These are phyloP conservation scores for Aurantiochytrium sp. DNA, from an alignment of 108 stramenopile species.

Conservation along the genomic window DNA sequence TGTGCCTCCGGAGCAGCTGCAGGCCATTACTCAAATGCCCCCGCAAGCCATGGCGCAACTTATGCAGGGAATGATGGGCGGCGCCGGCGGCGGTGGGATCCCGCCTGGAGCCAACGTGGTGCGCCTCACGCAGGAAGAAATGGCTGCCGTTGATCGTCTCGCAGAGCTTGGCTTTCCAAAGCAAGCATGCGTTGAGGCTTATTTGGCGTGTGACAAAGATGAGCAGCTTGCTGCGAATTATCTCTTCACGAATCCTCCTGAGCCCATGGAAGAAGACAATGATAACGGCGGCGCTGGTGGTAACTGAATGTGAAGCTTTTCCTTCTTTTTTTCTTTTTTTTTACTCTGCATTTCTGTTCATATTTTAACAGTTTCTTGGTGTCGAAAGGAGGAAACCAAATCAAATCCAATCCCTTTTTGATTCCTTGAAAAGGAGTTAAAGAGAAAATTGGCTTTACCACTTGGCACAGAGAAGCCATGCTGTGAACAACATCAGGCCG, in stretches of 20 bases:
- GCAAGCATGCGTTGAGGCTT: constrained; percentile 85
- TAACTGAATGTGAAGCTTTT: not conserved
- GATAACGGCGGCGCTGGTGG: not conserved
- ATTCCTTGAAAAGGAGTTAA: no score
- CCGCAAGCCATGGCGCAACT: constrained; percentile 80
- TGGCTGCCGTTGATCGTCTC: constrained; percentile 85
- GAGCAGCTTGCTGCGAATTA: constrained; percentile 93
- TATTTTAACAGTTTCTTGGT: no score
- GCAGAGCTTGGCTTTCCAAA: constrained; percentile 89
- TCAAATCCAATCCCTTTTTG: no score
- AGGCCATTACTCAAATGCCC: constrained; percentile 79
- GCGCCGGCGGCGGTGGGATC: constrained; percentile 46
- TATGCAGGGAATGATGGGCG: constrained; percentile 47
- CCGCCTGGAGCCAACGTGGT: constrained; percentile 55
- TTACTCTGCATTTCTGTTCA: no score
- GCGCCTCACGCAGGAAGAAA: constrained; percentile 81
- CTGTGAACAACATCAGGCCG: no score
- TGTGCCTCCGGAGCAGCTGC: constrained; percentile 78
- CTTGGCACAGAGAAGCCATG: no score
- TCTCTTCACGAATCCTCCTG: constrained; percentile 51
- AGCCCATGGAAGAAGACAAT: not conserved
- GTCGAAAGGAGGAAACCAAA: no score
- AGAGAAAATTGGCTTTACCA: no score
- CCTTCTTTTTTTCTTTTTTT: no score
- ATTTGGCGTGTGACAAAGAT: constrained; percentile 97